These are phyloP conservation scores for Sarocladium oryzae DNA, from an alignment of 2,329 filamentous ascomycete species.

Conservation along the genomic window DNA sequence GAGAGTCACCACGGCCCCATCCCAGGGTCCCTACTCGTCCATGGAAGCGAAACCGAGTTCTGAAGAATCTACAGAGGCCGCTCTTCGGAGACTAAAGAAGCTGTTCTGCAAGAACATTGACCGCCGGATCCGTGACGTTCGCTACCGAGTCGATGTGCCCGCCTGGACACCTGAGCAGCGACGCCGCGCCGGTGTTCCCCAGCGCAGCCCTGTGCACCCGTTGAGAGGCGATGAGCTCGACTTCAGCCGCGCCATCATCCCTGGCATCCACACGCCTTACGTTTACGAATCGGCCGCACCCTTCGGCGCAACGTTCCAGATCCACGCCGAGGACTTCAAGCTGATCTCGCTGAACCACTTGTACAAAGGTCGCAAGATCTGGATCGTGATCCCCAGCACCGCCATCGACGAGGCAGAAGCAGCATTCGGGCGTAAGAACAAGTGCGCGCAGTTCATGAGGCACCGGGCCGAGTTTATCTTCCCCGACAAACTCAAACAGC, in stretches of 20 bases:
- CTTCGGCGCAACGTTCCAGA: conserved; percentile 33
- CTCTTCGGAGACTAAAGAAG: conserved; percentile 26
- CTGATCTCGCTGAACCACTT: conserved; percentile 32
- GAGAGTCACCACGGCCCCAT: conserved; percentile 28
- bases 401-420: conserved; percentile 28
- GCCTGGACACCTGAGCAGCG: conserved; percentile 31
- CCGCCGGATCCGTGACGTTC: conserved; percentile 29
- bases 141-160: conserved; percentile 32
- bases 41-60: conserved; percentile 18
- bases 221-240: conserved; percentile 31
- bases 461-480: conserved; percentile 35
- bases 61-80: conserved; percentile 19
- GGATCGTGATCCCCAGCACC: conserved; percentile 31
- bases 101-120: conserved; percentile 30
- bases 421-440: conserved; percentile 24
- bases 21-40: conserved; percentile 26
- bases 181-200: conserved; percentile 28
- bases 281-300: conserved; percentile 32
- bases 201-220: conserved; percentile 30
- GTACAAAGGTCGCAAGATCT: conserved; percentile 34
- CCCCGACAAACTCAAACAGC: conserved; percentile 30
- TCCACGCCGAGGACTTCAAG: conserved; percentile 34
- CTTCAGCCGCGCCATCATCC: conserved; percentile 29
- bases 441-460: conserved; percentile 34
- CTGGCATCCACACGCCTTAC: conserved; percentile 33